Percentiles rank a stretch among this genome's conserved stretches.
These are phyloP conservation scores for Encephalitozoon hellem DNA, from an alignment of 371 early-diverging fungal species.

Conservation along the genomic window DNA sequence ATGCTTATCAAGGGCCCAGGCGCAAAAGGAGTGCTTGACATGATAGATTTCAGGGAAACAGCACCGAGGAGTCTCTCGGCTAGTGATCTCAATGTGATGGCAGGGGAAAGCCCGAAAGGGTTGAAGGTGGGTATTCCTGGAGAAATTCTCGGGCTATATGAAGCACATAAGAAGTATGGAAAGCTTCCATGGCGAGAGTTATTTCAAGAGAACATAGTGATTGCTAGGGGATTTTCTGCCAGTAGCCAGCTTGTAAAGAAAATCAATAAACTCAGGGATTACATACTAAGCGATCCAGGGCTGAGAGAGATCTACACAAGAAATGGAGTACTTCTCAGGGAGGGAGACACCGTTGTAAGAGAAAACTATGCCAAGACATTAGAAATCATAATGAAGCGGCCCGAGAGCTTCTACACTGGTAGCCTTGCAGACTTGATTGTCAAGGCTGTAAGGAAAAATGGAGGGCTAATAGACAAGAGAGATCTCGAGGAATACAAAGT, in stretches of 20 bases:
- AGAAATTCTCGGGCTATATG: slow-evolving; percentile 73
- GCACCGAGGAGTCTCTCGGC: slow-evolving; percentile 69
- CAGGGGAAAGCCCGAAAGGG: slow-evolving; percentile 67
- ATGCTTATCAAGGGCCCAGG: slow-evolving; percentile 71
- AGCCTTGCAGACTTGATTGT: slow-evolving; percentile 69
- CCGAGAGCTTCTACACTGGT: slow-evolving; percentile 77
- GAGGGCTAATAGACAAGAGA: slow-evolving; percentile 71
- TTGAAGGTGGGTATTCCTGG: slow-evolving; percentile 79
- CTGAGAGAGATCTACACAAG: slow-evolving; percentile 67
- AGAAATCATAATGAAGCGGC: slow-evolving; percentile 68
- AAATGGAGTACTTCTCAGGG: slow-evolving; percentile 63
- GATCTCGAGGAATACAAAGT: slow-evolving; percentile 70
- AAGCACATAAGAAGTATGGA: slow-evolving; percentile 71
- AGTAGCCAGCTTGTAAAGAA: slow-evolving; percentile 63
- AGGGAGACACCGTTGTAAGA: slow-evolving; percentile 69
- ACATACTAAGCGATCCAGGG: slow-evolving; percentile 63
- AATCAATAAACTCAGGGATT: slow-evolving; percentile 39
- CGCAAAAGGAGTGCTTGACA: slow-evolving; percentile 1
- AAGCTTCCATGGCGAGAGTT: slow-evolving; percentile 67
- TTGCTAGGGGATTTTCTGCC: slow-evolving; percentile 69
- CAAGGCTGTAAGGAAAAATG: slow-evolving; percentile 64
- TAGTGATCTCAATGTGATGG: slow-evolving; percentile 69
- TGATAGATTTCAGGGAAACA: slow-evolving; percentile 73
- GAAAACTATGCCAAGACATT: slow-evolving; percentile 70
- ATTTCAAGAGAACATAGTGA: slow-evolving; percentile 69